Evolutionary conservation across 2,329 filamentous ascomycete genomes (phyloP), one percentile per base, ranked within the genome.

Genomic region (Fusarium sarcochroum): DNA sequence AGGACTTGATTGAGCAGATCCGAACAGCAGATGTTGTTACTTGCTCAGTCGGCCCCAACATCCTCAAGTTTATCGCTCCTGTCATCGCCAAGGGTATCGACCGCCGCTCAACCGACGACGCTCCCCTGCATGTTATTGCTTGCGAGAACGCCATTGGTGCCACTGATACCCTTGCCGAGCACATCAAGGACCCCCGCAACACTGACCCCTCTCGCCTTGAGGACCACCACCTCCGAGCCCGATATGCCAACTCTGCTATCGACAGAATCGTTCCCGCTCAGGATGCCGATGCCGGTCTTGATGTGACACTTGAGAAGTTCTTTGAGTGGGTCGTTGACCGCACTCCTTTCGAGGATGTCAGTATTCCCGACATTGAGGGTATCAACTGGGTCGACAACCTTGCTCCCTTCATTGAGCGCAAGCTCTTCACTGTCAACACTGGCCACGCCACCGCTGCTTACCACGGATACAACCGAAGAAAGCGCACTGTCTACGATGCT

Each of bases 381-480:
- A 91, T 98, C 78, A 92, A 97, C 83, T 98, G 93, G 89, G 96
- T 98, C 62, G 90, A 93, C 69, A 87, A 98, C 82, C 89, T 99
- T 30, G 87, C 90, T 77, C 96, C 96, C 59, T 99, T 95, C 84
- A 98, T 99, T 76, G 96, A 99, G 89, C 94, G 96, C 81, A 99
- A 99, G 88, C 90, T 99, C 70, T 99, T 94, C 87, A 99, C 96
- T 21, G 95, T 99, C 87, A 99, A 99, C 88, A 99, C 96, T 21
- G 92, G 94, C 57, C 96, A 99, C 79, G 96, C 96, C 63, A 97
- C 95, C 9, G 94, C 94, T 20, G 95, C 96, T 63, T 98, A 98
- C 87, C 94, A 96, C 81, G 95, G 94, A 56, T 92, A 97, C 87
- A 87, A 94, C 83, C 88, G 90, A 71, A 90, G 92, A 77, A 95